phyloP scores from a whole-genome alignment of 2,329 filamentous ascomycete genomes.

The Hymenoscyphus repandus region DNA sequence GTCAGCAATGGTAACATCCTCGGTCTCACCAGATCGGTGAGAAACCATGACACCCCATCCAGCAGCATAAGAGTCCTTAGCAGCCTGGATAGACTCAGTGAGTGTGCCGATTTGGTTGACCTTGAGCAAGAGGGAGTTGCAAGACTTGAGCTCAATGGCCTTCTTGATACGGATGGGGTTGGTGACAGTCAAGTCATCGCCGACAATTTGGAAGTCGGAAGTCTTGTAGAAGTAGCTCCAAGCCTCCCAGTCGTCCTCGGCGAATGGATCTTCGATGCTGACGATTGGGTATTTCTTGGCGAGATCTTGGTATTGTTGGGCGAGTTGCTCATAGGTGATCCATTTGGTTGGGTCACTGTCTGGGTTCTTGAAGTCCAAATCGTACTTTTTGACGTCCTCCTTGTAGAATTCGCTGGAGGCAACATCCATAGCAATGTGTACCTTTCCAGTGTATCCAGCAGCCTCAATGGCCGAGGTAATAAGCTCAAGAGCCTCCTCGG shows the following conservation, averaged over 20 bases:
- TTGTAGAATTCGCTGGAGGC: conserved; percentile 99
- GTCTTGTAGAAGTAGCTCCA: conserved; percentile 99
- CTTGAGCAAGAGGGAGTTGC: conserved; percentile 97
- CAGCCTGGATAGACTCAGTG: conserved; percentile 97
- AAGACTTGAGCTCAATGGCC: conserved; percentile 97
- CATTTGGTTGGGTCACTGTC: conserved; percentile 94
- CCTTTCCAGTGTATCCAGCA: conserved; percentile 90
- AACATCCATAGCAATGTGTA: conserved; percentile 99
- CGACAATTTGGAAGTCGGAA: conserved; percentile 96
- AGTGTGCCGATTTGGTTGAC: conserved; percentile 99
- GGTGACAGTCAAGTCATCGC: conserved; percentile 97
- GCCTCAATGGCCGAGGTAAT: conserved; percentile 92
- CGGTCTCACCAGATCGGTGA: conserved; percentile 97
- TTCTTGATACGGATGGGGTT: conserved; percentile 99
- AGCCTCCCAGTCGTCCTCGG: conserved; percentile 99
- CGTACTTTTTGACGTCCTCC: conserved; percentile 95
- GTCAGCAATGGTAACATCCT: conserved; percentile 98
- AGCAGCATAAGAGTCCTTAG: conserved; percentile 95
- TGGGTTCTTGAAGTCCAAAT: conserved; percentile 99
- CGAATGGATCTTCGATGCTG: conserved; percentile 98
- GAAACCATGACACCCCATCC: conserved; percentile 99
- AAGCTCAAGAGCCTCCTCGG: conserved; percentile 93
- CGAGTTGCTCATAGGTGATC: conserved; percentile 97
- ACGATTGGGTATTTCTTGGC: conserved; percentile 97
- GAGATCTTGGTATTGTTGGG: conserved; percentile 82